Conservation (phyloP, 352 stramenopile species). For the Thraustochytrium striatum region DNA sequence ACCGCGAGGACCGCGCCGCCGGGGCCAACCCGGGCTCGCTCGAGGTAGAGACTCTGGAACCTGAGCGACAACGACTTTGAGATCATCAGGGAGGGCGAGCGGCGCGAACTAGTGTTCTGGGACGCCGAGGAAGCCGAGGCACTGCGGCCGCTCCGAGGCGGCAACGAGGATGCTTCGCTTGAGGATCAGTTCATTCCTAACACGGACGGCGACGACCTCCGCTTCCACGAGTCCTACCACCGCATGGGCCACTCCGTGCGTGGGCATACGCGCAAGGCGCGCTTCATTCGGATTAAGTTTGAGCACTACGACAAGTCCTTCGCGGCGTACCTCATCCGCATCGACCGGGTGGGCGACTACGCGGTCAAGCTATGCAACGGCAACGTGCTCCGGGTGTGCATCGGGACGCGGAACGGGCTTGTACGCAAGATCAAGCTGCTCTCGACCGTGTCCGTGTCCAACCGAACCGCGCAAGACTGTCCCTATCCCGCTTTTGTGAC, state of each 20-base stretch:
- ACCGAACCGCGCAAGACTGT: conserved; percentile 27
- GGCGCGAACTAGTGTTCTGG: conserved; percentile 36
- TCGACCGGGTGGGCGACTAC: conserved; percentile 44
- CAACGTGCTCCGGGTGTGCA: conserved; percentile 30
- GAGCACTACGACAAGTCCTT: conserved; percentile 42
- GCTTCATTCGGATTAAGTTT: conserved; percentile 46
- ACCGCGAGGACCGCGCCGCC: neutral
- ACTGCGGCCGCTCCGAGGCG: neutral
- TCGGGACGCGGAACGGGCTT: conserved; percentile 40
- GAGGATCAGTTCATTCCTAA: too few relatives aligned
- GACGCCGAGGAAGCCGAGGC: neutral
- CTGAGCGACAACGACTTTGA: conserved; percentile 15
- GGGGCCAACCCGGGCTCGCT: neutral
- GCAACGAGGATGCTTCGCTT: neutral
- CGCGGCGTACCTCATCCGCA: conserved; percentile 27
- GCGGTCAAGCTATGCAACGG: conserved; percentile 36
- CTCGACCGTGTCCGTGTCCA: conserved; percentile 21
- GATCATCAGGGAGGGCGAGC: neutral
- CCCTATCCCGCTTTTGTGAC: neutral
- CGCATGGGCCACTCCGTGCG: too few relatives aligned
- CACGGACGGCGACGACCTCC: too few relatives aligned
- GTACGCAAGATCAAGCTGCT: conserved; percentile 44
- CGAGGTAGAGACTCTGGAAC: neutral
- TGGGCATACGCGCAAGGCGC: neutral
- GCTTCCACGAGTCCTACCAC: too few relatives aligned